Conservation (phyloP, 2,329 filamentous ascomycete genomes). For the Ceratocystis lukuohia region DNA sequence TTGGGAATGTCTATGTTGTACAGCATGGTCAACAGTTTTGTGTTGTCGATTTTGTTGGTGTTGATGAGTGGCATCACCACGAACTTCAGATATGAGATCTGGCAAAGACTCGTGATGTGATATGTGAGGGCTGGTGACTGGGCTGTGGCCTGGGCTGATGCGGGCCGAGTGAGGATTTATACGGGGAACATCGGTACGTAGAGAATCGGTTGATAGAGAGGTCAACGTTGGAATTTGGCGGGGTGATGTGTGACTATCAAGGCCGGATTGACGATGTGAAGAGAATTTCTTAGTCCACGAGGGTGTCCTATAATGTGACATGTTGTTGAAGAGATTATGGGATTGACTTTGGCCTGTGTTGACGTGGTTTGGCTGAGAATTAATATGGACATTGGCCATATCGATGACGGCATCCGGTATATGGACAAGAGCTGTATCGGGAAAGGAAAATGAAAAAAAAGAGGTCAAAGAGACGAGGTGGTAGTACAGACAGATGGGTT, state of each 20-base stretch:
- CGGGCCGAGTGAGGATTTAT: background rate
- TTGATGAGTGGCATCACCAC: background rate
- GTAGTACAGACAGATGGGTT: background rate
- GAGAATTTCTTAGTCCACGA: constrained; percentile 18
- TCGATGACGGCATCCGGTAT: constrained; percentile 4
- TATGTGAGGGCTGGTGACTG: background rate
- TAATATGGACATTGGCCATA: background rate
- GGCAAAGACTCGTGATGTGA: background rate
- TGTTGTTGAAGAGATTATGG: constrained; percentile 14
- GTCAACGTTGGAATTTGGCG: constrained; percentile 5
- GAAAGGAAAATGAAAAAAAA: constrained; percentile 1
- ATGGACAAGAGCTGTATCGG: background rate
- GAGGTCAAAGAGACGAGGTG: constrained; percentile 1
- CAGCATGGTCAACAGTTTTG: background rate
- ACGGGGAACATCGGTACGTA: background rate
- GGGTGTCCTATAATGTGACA: constrained; percentile 15
- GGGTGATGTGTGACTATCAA: constrained; percentile 16
- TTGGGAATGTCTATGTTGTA: background rate
- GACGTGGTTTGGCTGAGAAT: background rate
- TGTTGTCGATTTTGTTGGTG: background rate
- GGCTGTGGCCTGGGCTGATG: background rate
- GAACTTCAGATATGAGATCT: constrained; percentile 1
- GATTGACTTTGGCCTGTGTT: background rate
- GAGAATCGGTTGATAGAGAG: background rate
- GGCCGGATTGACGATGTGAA: constrained; percentile 18